Percentiles rank a stretch among this genome's conserved stretches.
phyloP scores from a whole-genome alignment of 192 early-diverging fungal genomes.

The Obelidium mucronatum region DNA sequence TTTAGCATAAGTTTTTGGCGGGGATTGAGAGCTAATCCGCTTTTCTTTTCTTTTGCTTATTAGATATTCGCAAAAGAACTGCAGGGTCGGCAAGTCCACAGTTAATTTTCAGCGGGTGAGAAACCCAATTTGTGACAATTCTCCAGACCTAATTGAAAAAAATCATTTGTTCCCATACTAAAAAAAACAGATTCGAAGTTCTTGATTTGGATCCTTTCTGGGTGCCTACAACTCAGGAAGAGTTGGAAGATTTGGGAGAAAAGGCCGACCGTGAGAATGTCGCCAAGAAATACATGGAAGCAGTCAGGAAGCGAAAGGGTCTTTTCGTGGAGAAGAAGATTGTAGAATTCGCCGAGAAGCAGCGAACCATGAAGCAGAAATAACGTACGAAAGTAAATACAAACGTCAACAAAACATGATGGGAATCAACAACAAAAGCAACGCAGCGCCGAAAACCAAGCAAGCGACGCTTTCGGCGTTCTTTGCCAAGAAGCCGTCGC shows the following conservation, averaged over 20 bases:
- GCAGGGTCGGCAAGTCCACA: constrained; percentile 96
- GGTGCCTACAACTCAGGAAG: constrained; percentile 97
- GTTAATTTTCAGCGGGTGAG: constrained; percentile 88
- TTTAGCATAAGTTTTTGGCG: constrained; percentile 43
- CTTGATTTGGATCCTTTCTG: constrained; percentile 97
- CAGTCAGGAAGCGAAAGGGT: constrained; percentile 93
- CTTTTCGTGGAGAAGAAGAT: constrained; percentile 93
- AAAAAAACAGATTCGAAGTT: constrained; percentile 86
- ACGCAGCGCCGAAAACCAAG: not conserved
- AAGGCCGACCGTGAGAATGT: constrained; percentile 96
- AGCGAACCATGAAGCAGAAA: constrained; percentile 78
- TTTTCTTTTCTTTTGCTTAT: too few species aligned
- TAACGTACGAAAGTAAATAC: constrained; percentile 41
- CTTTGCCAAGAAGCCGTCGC: constrained; percentile 20
- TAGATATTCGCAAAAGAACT: constrained; percentile 94
- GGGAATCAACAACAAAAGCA: not conserved
- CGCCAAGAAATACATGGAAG: constrained; percentile 97
- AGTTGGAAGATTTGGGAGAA: constrained; percentile 97
- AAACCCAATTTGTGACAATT: too few species aligned
- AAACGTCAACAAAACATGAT: not conserved
- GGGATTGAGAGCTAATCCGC: not conserved
- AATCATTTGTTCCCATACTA: too few species aligned
- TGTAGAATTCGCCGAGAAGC: constrained; percentile 85
- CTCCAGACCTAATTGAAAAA: too few species aligned
- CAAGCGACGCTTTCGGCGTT: constrained; percentile 18